Base-by-base conservation (phyloP, 306 rosid genomes). In the Glycine latifolia region DNA sequence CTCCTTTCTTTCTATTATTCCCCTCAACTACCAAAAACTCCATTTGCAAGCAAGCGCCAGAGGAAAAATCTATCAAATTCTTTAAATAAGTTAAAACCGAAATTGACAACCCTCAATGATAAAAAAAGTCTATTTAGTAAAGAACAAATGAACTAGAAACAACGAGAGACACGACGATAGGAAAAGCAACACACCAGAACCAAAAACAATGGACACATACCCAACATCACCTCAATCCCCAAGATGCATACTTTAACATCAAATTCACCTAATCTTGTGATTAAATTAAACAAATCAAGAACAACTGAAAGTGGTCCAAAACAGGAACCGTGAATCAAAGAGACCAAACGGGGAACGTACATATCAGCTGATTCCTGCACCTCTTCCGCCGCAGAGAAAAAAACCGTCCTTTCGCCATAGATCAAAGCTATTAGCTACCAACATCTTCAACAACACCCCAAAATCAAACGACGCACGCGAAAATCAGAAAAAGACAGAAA, bases 311-410 rank as follows among this genome's bases (percentile, higher is more conserved):
- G 77, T 37, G 48, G 67, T 47, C 12, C 12, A 47, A 1, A 47
- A 9, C 52, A 47, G 11, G 65, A 83, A 73, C 37, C 26, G 68
- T 9, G 73, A 43, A 73, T 15, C 2, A 7, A 17, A 16, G 78
- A 61, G 17, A 37, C 9, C 37, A 13, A 75, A 46, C 6, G 4
- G 6, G 33, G 49, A 83, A 66, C 96, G 60, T 88, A 95, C 99
- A 86, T 89, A 67, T 95, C 99, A 76, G 98, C 93, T 10, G 99
- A 95, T 89, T 95, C 99, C 87, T 95, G 99, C 58, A 95, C 98
- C 89, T 91, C 98, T 84, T 95, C 99, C 12, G 99, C 99, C 0
- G 97, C 98, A 72, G 97, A 88, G 90, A 95, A 95, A 86, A 86
- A 95, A 95, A 61, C 91, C 75, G 31, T 95, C 99, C 53, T 93